A percentile compares a stretch with the other conserved stretches of the same genome.
phyloP scores from a whole-genome alignment of 257 asterid genomes.

The Phtheirospermum japonicum region DNA sequence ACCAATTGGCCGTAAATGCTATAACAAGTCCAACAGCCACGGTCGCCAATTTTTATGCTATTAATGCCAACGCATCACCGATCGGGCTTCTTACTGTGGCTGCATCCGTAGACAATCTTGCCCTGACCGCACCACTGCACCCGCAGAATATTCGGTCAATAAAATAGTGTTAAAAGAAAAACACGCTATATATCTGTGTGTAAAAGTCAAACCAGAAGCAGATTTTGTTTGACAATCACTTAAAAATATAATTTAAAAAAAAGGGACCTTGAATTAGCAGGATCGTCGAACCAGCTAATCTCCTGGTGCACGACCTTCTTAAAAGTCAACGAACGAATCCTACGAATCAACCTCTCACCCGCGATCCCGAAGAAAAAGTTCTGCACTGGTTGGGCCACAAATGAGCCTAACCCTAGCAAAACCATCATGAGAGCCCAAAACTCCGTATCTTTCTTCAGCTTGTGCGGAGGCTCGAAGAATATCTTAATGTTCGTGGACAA shows the following conservation, averaged over 20 bases:
- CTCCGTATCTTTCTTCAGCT: no score
- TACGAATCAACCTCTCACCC: slow-evolving; percentile 65
- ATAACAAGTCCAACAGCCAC: slow-evolving; percentile 54
- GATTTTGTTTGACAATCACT: no score
- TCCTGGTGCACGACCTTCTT: slow-evolving; percentile 75
- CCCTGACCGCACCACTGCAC: slow-evolving; percentile 81
- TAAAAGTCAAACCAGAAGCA: background rate
- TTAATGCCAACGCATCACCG: slow-evolving; percentile 76
- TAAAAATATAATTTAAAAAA: background rate
- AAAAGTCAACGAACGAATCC: slow-evolving; percentile 67
- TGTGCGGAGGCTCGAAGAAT: no score
- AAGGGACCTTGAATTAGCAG: slow-evolving; percentile 73
- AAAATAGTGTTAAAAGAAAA: no score
- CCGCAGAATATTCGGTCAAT: background rate
- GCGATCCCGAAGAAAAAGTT: slow-evolving; percentile 73
- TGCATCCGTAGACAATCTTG: slow-evolving; percentile 78
- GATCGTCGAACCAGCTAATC: slow-evolving; percentile 87
- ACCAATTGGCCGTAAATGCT: slow-evolving; percentile 76
- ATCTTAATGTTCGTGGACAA: no score
- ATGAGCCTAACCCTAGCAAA: slow-evolving; percentile 35
- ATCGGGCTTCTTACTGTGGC: slow-evolving; percentile 62
- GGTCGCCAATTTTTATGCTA: slow-evolving; percentile 70
- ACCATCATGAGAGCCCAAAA: slow-evolving; percentile 63
- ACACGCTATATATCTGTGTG: no score
- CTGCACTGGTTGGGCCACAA: slow-evolving; percentile 53